These are phyloP conservation scores for Bacterosira constricta DNA, from an alignment of 108 stramenopile genomes.

Conservation along the genomic window DNA sequence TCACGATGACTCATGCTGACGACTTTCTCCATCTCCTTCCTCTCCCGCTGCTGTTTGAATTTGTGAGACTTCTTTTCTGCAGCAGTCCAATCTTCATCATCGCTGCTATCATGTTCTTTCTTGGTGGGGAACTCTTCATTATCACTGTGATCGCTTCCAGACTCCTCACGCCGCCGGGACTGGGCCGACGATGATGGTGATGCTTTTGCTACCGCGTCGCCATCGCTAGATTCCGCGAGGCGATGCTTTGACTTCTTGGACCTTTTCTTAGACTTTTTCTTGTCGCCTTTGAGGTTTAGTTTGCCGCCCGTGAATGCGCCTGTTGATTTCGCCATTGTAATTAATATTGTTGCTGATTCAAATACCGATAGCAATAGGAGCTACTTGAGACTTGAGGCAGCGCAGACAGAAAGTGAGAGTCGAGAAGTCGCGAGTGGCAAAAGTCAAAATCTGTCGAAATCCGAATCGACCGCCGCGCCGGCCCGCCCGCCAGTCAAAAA, in stretches of 20 bases:
- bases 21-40: conserved; percentile 65
- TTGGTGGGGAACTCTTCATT: conserved; percentile 2
- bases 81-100: conserved; percentile 74
- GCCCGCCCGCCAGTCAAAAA: no score
- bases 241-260: conserved; percentile 22
- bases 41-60: conserved; percentile 57
- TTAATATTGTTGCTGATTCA: background rate
- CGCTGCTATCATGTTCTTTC: conserved; percentile 3
- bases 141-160: background rate
- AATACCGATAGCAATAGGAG: no score
- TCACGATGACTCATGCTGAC: conserved; percentile 45
- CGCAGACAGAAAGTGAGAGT: no score
- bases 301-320: conserved; percentile 29
- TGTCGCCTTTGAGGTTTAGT: conserved; percentile 42
- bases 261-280: conserved; percentile 31
- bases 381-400: no score
- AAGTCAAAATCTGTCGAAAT: no score
- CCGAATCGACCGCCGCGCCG: no score
- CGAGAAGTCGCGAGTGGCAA: no score
- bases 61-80: conserved; percentile 65
- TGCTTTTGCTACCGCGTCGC: conserved; percentile 6
- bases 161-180: background rate
- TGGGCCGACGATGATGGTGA: background rate
- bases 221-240: background rate
- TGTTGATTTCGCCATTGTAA: conserved; percentile 20